A percentile compares a stretch with the other conserved stretches of the same genome.
Evolutionary conservation across 2,329 filamentous ascomycete genomes (phyloP).

Genomic region (Fusarium sp.): DNA sequence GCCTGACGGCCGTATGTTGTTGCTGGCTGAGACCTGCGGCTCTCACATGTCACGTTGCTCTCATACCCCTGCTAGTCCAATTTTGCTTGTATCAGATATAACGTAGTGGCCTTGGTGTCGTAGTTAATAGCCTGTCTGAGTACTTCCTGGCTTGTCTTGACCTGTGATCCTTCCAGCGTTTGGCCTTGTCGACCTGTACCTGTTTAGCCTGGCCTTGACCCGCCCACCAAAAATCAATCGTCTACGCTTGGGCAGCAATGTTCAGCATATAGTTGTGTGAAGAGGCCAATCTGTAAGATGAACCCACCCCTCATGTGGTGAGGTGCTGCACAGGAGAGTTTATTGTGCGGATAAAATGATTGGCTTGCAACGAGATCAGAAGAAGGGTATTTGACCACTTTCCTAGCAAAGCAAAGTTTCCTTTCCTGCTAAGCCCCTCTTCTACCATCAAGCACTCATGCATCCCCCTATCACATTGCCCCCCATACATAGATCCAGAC

Average conservation of each 20-base stretch:
- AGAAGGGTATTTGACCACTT: neutral
- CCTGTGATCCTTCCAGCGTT: neutral
- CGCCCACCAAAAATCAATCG: neutral
- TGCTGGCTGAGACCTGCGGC: neutral
- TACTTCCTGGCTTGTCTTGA: too few relatives aligned
- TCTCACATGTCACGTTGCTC: fast-evolving
- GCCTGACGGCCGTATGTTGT: neutral
- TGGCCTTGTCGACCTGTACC: neutral
- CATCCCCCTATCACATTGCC: neutral
- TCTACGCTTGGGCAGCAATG: neutral
- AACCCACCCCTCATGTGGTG: neutral
- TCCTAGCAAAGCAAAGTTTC: neutral
- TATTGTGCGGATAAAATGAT: neutral
- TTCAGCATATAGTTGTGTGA: neutral
- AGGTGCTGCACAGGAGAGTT: neutral
- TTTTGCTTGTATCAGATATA: neutral
- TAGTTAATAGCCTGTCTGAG: too few relatives aligned
- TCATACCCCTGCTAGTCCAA: fast-evolving
- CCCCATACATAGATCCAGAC: neutral
- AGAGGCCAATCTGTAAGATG: neutral
- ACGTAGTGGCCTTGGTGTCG: neutral
- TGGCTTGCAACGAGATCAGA: neutral
- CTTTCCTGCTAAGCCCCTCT: neutral
- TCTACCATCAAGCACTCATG: neutral
- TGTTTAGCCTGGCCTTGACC: neutral